phyloP scores from a whole-genome alignment of 2,329 filamentous ascomycete species.

The Cercospora janseana region DNA sequence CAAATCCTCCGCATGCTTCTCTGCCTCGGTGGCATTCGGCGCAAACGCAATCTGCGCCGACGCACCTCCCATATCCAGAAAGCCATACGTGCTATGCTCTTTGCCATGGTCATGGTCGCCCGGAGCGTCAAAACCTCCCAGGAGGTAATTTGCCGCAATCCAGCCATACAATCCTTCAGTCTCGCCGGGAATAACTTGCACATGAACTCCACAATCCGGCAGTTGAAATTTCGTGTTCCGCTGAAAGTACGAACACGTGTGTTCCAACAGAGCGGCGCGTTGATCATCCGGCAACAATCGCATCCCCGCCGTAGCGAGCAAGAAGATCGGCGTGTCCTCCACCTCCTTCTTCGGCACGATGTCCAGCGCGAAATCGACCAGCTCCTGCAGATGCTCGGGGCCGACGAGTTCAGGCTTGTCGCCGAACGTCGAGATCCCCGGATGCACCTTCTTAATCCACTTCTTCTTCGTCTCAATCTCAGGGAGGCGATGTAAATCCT shows the following conservation, averaged over 20 bases:
- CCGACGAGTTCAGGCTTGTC: constrained; percentile 73
- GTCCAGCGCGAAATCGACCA: constrained; percentile 78
- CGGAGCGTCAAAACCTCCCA: constrained; percentile 83
- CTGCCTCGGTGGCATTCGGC: constrained; percentile 84
- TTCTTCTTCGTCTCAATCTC: constrained; percentile 77
- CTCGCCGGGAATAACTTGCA: constrained; percentile 92
- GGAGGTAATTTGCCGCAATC: constrained; percentile 93
- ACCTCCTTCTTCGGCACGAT: constrained; percentile 75
- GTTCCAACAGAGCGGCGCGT: constrained; percentile 68
- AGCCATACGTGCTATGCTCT: constrained; percentile 90
- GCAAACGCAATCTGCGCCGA: constrained; percentile 98
- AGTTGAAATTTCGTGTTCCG: constrained; percentile 76
- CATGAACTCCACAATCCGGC: constrained; percentile 83
- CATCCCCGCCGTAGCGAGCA: constrained; percentile 95
- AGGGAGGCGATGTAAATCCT: constrained; percentile 68
- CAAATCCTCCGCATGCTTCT: constrained; percentile 84
- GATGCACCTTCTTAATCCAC: constrained; percentile 92
- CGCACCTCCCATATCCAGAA: constrained; percentile 96
- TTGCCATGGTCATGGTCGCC: constrained; percentile 76
- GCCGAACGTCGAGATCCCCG: constrained; percentile 87
- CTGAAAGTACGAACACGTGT: constrained; percentile 80
- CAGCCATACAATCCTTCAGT: constrained; percentile 96
- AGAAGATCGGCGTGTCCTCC: constrained; percentile 82
- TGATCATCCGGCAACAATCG: constrained; percentile 74
- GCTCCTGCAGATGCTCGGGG: constrained; percentile 71